phyloP scores from a whole-genome alignment of 768 basidiomycete genomes.

The Lactarius deliciosus region DNA sequence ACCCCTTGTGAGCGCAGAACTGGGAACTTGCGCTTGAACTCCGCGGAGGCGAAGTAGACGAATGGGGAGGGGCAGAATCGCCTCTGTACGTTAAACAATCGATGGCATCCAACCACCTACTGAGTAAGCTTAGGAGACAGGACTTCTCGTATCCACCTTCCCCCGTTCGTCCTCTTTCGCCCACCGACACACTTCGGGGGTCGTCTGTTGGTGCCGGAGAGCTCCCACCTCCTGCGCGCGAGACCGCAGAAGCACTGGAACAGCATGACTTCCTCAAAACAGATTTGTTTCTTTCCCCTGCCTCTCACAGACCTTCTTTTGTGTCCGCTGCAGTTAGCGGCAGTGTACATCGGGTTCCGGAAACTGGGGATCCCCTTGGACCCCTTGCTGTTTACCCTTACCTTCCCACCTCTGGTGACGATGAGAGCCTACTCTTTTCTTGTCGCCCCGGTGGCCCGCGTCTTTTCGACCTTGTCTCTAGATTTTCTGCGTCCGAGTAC shows the following conservation, averaged over 20 bases:
- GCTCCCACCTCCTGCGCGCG: background rate
- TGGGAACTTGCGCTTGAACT: conserved; percentile 21
- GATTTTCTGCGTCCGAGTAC: conserved; percentile 56
- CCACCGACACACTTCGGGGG: background rate
- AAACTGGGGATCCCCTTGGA: conserved; percentile 20
- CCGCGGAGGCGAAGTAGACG: conserved; percentile 9
- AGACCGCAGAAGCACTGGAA: background rate
- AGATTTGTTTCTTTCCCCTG: background rate
- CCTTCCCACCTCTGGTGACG: conserved; percentile 42
- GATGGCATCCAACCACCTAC: background rate
- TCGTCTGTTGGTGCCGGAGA: background rate
- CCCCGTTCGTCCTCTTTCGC: conserved; percentile 8
- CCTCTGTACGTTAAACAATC: conserved; percentile 9
- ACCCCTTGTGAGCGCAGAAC: conserved; percentile 2
- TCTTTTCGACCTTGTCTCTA: conserved; percentile 62
- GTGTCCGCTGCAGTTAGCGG: background rate
- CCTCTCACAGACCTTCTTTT: conserved; percentile 8
- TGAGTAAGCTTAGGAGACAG: background rate
- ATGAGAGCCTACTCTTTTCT: conserved; percentile 48
- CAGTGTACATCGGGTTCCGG: background rate
- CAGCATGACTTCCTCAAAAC: background rate
- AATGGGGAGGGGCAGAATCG: conserved; percentile 6
- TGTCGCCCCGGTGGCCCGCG: conserved; percentile 66
- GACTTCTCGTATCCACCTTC: background rate
- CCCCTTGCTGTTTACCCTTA: conserved; percentile 54